These are phyloP conservation scores for Nitzschia palea DNA, from an alignment of 108 stramenopile genomes.

Conservation along the genomic window DNA sequence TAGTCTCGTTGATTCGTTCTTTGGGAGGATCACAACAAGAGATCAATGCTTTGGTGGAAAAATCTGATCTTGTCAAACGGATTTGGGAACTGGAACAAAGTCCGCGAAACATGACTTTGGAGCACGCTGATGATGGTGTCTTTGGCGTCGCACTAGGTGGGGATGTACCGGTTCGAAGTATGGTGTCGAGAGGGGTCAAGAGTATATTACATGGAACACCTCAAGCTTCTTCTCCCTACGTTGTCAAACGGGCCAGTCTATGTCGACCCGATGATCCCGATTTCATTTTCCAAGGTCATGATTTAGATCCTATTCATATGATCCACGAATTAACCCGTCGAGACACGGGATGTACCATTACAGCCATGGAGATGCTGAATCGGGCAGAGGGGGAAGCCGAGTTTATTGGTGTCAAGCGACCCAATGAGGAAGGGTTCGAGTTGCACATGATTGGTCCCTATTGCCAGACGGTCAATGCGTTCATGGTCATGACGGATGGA, in stretches of 20 bases:
- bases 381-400: constrained; percentile 8
- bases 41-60: constrained; percentile 9
- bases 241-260: constrained; percentile 9
- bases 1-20: neutral
- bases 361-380: constrained; percentile 24
- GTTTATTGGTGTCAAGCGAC: constrained; percentile 45
- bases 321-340: constrained; percentile 25
- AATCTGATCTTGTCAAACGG: constrained; percentile 33
- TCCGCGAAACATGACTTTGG: neutral
- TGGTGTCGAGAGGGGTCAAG: constrained; percentile 55
- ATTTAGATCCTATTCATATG: constrained; percentile 30
- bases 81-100: constrained; percentile 11
- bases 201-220: constrained; percentile 30
- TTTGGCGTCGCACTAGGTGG: constrained; percentile 58
- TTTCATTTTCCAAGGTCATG: constrained; percentile 28
- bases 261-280: constrained; percentile 26
- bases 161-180: constrained; percentile 38
- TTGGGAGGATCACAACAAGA: neutral
- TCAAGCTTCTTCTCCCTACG: constrained; percentile 17
- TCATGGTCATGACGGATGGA: constrained; percentile 34
- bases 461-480: neutral
- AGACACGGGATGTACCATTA: constrained; percentile 22
- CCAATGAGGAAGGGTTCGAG: constrained; percentile 39
- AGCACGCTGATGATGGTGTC: constrained; percentile 12
- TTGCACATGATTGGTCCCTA: constrained; percentile 20